Evolutionary conservation across 1,139 yeast species (phyloP).

Genomic region (Saccharomyces hybrid): DNA sequence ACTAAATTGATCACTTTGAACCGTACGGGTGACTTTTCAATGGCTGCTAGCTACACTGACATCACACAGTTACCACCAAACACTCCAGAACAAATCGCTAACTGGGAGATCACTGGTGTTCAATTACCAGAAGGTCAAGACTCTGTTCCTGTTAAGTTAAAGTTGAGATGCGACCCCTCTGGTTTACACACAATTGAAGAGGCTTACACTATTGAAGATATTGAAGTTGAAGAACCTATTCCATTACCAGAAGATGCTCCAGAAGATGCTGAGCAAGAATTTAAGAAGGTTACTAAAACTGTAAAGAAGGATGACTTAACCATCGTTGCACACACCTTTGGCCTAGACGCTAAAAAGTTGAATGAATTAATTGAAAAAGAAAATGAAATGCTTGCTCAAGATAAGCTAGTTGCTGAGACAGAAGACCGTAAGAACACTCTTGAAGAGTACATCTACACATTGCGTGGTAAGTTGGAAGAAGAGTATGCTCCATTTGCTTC

Average conservation of each 20-base stretch:
- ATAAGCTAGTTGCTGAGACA: conserved; percentile 94
- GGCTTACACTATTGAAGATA: conserved; percentile 90
- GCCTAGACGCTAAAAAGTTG: conserved; percentile 54
- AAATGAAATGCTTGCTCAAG: conserved; percentile 74
- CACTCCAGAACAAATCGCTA: conserved; percentile 58
- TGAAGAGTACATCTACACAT: conserved; percentile 95
- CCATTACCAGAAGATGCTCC: conserved; percentile 45
- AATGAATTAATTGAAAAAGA: conserved; percentile 67
- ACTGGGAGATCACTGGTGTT: conserved; percentile 83
- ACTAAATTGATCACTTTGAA: conserved; percentile 88
- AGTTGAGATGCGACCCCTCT: conserved; percentile 92
- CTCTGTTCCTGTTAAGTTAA: conserved; percentile 78
- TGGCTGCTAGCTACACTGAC: conserved; percentile 79
- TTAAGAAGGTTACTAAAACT: conserved; percentile 81
- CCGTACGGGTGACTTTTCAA: conserved; percentile 80
- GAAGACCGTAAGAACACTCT: conserved; percentile 97
- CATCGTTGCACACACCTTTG: conserved; percentile 51
- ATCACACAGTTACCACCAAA: conserved; percentile 66
- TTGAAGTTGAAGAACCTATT: conserved; percentile 77
- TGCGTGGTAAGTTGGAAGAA: conserved; percentile 93
- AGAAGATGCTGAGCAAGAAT: conserved; percentile 71
- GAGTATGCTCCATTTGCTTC: conserved; percentile 80
- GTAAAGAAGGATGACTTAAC: conserved; percentile 79
- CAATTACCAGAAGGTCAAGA: conserved; percentile 66
- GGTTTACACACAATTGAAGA: conserved; percentile 89